Conservation (phyloP, 495 filamentous ascomycete genomes). For the Terfezia boudieri region DNA sequence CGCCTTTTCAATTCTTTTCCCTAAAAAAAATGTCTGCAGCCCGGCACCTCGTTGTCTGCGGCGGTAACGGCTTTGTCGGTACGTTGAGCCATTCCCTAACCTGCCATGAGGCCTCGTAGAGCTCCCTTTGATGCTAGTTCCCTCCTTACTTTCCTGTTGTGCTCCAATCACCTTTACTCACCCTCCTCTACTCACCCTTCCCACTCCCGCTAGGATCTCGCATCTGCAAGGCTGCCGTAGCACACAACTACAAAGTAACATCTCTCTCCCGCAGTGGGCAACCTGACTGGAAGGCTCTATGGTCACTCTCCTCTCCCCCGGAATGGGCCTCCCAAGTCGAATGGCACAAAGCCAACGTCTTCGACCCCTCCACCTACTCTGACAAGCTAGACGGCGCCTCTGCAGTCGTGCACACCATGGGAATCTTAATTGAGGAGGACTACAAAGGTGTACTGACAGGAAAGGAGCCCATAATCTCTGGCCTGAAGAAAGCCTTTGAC, state of each 20-base stretch:
- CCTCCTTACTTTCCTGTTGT: slow-evolving; percentile 2
- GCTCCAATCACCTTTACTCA: slow-evolving; percentile 43
- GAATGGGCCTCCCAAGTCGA: slow-evolving; percentile 58
- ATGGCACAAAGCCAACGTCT: slow-evolving; percentile 73
- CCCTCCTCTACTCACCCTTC: slow-evolving; percentile 54
- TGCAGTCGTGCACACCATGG: slow-evolving; percentile 79
- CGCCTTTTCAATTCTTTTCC: too few relatives aligned
- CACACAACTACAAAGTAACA: not conserved
- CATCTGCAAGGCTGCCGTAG: not conserved
- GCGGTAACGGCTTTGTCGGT: slow-evolving; percentile 86
- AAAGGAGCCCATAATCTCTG: slow-evolving; percentile 48
- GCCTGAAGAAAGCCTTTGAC: slow-evolving; percentile 57
- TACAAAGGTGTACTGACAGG: slow-evolving; percentile 85
- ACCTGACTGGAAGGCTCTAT: slow-evolving; percentile 56
- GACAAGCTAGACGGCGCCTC: slow-evolving; percentile 47
- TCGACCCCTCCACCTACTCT: slow-evolving; percentile 57
- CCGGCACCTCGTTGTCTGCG: slow-evolving; percentile 53
- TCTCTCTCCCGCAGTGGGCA: slow-evolving; percentile 31
- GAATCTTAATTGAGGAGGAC: slow-evolving; percentile 91
- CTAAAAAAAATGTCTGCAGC: too few relatives aligned
- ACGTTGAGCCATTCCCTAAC: slow-evolving; percentile 11
- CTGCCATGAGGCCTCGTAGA: not conserved
- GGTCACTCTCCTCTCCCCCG: slow-evolving; percentile 54
- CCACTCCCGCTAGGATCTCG: slow-evolving; percentile 31
- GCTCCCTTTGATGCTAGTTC: not conserved